A percentile compares a stretch with the other conserved stretches of the same genome.
Evolutionary conservation across 2,329 filamentous ascomycete genomes (phyloP).

Genomic region (Alternaria sp.): DNA sequence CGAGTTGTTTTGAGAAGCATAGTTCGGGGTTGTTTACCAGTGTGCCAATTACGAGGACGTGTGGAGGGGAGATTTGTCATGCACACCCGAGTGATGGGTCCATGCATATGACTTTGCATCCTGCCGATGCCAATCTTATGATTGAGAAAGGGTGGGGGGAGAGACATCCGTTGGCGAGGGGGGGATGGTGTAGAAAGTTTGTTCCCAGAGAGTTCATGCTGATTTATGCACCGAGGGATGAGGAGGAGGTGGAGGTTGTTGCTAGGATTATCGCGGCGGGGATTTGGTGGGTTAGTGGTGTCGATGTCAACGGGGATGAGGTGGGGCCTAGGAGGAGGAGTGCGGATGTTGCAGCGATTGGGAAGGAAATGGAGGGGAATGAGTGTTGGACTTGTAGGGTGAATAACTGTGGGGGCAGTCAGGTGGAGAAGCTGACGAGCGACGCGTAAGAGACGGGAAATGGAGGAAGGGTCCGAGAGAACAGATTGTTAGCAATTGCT

Average conservation of each 20-base stretch:
- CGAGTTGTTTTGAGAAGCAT: slow-evolving; percentile 84
- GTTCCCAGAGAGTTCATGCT: slow-evolving; percentile 80
- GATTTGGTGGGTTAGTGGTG: slow-evolving; percentile 70
- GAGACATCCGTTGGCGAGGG: slow-evolving; percentile 70
- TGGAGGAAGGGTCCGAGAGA: background rate
- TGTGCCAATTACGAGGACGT: slow-evolving; percentile 72
- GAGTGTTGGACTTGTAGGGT: slow-evolving; percentile 41
- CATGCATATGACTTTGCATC: slow-evolving; percentile 82
- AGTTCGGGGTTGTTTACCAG: slow-evolving; percentile 77
- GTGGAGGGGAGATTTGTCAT: slow-evolving; percentile 83
- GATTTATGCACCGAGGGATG: slow-evolving; percentile 80
- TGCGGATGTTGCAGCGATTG: slow-evolving; percentile 32
- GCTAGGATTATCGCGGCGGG: slow-evolving; percentile 77
- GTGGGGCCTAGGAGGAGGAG: slow-evolving; percentile 33
- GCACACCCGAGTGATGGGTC: slow-evolving; percentile 79
- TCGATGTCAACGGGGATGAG: slow-evolving; percentile 39
- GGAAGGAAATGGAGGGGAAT: slow-evolving; percentile 27
- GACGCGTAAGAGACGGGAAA: slow-evolving; percentile 24
- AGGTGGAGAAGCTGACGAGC: slow-evolving; percentile 39
- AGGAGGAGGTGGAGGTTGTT: slow-evolving; percentile 73
- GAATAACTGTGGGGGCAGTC: slow-evolving; percentile 34
- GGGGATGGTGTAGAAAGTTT: slow-evolving; percentile 71
- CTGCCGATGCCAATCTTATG: slow-evolving; percentile 76
- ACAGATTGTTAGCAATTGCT: slow-evolving; percentile 9
- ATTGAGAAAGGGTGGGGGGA: slow-evolving; percentile 83